Base-by-base conservation (phyloP, 2,329 filamentous ascomycete genomes). In the Pleomassaria siparia region DNA sequence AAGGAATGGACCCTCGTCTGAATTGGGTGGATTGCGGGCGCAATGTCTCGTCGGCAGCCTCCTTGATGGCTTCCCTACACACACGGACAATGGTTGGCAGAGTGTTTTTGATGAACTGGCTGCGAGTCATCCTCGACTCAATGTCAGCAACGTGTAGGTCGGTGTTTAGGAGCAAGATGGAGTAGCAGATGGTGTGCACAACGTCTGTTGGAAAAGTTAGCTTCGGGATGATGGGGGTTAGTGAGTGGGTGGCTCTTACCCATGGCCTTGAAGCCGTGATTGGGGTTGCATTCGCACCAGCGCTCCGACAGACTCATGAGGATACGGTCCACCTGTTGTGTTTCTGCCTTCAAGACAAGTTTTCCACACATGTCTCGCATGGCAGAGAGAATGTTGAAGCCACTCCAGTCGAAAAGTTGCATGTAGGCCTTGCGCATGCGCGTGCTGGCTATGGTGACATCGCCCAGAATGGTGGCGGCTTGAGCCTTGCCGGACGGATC, bases 171-270 rank as follows among this genome's bases (percentile, higher is more conserved):
- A 99, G 80, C 64, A 99, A 86, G 55, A 99, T 84, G 1, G 94
- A 96, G 71, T 97, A 99, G 73, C 90, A 95, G 54, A 97, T 95
- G 20, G 91, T 96, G 69, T 99, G 92, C 15, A 99, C 91, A 40
- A 97, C 88, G 74, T 97, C 92, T 88, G 62, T 8, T 25, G 18
- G 5, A 9, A 36, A 26, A 18, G 54, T 78, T 59, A 74, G 72
- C 54, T n/a, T n/a, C n/a, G 40, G 43, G 20, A 35, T 7, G 15
- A 37, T 15, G 37, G 13, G 12, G 32, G 16, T 40, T 22, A 28
- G n/a, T n/a, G 18, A 18, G 18, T 13, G 6, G 37, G n/a, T 3
- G 46, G 35, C 28, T 71, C 84, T 73, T 78, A 91, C 89, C 89
- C 58, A 79, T 83, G 46, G 87, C 84, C 72, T 94, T 96, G 79